phyloP scores from a whole-genome alignment of 2,329 filamentous ascomycete species.

The Aspergillus quadricinctus region DNA sequence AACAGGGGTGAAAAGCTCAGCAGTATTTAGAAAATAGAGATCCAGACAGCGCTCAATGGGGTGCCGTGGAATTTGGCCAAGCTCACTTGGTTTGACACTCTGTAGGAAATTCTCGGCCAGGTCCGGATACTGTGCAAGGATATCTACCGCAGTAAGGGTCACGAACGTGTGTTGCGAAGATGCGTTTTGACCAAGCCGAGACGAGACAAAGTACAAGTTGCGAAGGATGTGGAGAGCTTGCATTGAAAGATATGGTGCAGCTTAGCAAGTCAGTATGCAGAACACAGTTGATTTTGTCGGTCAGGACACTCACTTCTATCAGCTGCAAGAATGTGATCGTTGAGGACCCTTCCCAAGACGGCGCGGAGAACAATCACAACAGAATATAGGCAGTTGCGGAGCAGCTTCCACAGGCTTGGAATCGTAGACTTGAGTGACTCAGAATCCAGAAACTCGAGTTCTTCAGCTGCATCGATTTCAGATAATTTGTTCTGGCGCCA shows the following conservation, averaged over 20 bases:
- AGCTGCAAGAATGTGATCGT: slow-evolving; percentile 52
- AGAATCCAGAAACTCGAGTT: slow-evolving; percentile 58
- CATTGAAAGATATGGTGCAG: slow-evolving; percentile 62
- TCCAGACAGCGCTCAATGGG: slow-evolving; percentile 70
- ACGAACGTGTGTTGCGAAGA: slow-evolving; percentile 85
- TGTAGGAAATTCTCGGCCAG: slow-evolving; percentile 64
- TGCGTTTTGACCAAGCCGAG: slow-evolving; percentile 63
- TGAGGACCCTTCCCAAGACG: slow-evolving; percentile 62
- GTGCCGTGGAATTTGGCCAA: slow-evolving; percentile 56
- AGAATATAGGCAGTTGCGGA: slow-evolving; percentile 72
- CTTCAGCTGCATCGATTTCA: slow-evolving; percentile 64
- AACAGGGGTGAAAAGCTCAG: slow-evolving; percentile 74
- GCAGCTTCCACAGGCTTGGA: slow-evolving; percentile 67
- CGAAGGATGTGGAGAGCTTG: slow-evolving; percentile 71
- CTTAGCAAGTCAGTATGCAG: slow-evolving; percentile 23
- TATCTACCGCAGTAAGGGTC: slow-evolving; percentile 76
- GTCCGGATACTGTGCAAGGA: slow-evolving; percentile 66
- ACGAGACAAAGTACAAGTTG: slow-evolving; percentile 77
- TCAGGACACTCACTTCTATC: slow-evolving; percentile 43
- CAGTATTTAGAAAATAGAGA: slow-evolving; percentile 81
- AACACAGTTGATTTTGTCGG: not conserved
- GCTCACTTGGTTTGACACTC: slow-evolving; percentile 54
- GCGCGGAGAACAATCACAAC: slow-evolving; percentile 71
- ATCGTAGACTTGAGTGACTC: slow-evolving; percentile 64
- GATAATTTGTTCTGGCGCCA: slow-evolving; percentile 75